Conservation (phyloP, 495 filamentous ascomycete genomes). For the Cercophora scortea region DNA sequence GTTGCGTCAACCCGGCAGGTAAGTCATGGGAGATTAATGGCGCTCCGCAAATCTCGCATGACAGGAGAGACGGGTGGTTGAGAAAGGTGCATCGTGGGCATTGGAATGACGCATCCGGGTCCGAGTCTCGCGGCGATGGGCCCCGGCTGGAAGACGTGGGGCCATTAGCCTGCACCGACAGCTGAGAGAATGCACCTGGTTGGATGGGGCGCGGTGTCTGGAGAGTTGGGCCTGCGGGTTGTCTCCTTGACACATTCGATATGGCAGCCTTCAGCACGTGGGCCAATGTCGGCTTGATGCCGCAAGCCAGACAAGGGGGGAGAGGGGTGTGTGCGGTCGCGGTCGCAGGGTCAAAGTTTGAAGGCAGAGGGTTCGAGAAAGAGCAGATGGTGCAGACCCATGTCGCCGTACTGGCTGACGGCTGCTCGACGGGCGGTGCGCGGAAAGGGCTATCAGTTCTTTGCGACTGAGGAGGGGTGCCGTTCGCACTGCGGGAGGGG, state of each 20-base stretch:
- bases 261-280: conserved; percentile 81
- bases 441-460: conserved; percentile 41
- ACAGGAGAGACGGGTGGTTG: conserved; percentile 80
- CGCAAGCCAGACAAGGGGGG: conserved; percentile 84
- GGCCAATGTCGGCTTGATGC: conserved; percentile 80
- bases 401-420: conserved; percentile 57
- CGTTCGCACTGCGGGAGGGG: conserved; percentile 29
- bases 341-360: conserved; percentile 79
- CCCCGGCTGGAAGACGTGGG: not conserved
- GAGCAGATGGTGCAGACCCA: conserved; percentile 98
- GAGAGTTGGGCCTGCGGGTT: conserved; percentile 18
- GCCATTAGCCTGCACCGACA: conserved; percentile 1
- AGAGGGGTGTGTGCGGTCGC: conserved; percentile 68
- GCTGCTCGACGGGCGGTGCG: conserved; percentile 38
- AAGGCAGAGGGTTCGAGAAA: conserved; percentile 90
- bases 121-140: conserved; percentile 6
- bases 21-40: conserved; percentile 56
- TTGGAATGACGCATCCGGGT: conserved; percentile 41
- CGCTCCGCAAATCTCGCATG: conserved; percentile 88
- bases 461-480: conserved; percentile 40
- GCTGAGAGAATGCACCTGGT: conserved; percentile 11
- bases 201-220: conserved; percentile 21
- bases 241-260: conserved; percentile 51
- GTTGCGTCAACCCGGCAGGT: conserved; percentile 30
- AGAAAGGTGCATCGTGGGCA: conserved; percentile 91